Evolutionary conservation across 2,329 filamentous ascomycete genomes (phyloP).

Genomic region (Cladorrhinum sp.): DNA sequence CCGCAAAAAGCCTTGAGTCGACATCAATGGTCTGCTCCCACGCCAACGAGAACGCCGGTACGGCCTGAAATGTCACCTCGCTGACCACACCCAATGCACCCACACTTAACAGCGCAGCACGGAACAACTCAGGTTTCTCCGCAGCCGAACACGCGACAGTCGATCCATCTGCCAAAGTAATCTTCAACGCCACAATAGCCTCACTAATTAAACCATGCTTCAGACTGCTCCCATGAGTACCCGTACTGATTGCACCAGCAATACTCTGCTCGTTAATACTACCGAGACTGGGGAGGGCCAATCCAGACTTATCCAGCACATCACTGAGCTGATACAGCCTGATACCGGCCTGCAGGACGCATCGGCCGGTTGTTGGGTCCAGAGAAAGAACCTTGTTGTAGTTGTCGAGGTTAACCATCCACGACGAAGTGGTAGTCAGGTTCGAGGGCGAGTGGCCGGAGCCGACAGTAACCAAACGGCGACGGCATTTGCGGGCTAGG

Average conservation of each 20-base stretch:
- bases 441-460: slow-evolving; percentile 90
- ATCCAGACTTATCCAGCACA: slow-evolving; percentile 68
- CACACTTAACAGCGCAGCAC: slow-evolving; percentile 80
- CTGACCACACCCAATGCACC: slow-evolving; percentile 89
- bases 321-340: slow-evolving; percentile 71
- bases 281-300: slow-evolving; percentile 87
- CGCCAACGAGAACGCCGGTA: slow-evolving; percentile 75
- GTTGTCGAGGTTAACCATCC: slow-evolving; percentile 91
- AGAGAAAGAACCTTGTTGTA: slow-evolving; percentile 71
- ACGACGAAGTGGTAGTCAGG: slow-evolving; percentile 87
- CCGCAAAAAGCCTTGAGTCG: slow-evolving; percentile 64
- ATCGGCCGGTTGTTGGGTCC: slow-evolving; percentile 61
- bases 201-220: slow-evolving; percentile 81
- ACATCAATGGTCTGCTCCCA: slow-evolving; percentile 80
- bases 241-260: slow-evolving; percentile 87
- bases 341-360: slow-evolving; percentile 86
- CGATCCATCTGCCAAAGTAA: slow-evolving; percentile 78
- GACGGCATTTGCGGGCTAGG: slow-evolving; percentile 75
- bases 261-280: slow-evolving; percentile 95
- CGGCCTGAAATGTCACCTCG: slow-evolving; percentile 80
- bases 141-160: slow-evolving; percentile 66
- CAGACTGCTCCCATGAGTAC: slow-evolving; percentile 87
- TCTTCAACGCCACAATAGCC: slow-evolving; percentile 68
- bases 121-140: slow-evolving; percentile 76
- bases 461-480: slow-evolving; percentile 81